These are phyloP conservation scores for Gnomoniopsis smithogilvyi DNA, from an alignment of 2,329 filamentous ascomycete genomes.

Conservation along the genomic window DNA sequence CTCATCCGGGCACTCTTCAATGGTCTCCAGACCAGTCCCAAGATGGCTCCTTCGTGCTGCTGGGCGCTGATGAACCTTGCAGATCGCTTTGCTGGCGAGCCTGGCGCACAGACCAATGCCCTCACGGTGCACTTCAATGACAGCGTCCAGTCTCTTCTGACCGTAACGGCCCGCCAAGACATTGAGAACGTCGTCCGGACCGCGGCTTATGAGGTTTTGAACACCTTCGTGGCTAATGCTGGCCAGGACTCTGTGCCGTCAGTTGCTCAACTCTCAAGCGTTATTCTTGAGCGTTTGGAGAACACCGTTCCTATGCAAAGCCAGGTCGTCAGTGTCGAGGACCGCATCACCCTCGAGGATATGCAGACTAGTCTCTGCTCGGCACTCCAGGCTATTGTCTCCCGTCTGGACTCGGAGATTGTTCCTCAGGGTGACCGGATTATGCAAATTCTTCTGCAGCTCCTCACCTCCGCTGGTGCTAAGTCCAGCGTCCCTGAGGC, in stretches of 20 bases:
- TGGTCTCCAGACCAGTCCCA: constrained; percentile 84
- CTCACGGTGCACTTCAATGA: constrained; percentile 91
- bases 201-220: constrained; percentile 94
- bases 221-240: constrained; percentile 88
- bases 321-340: constrained; percentile 95
- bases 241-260: constrained; percentile 80
- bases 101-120: constrained; percentile 72
- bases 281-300: constrained; percentile 87
- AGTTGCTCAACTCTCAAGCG: constrained; percentile 78
- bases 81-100: constrained; percentile 88
- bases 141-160: constrained; percentile 80
- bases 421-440: constrained; percentile 87
- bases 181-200: constrained; percentile 87
- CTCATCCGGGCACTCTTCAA: constrained; percentile 87
- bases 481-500: constrained; percentile 96
- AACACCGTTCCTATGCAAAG: constrained; percentile 84
- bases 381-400: constrained; percentile 86
- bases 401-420: constrained; percentile 88
- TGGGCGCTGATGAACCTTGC: constrained; percentile 99
- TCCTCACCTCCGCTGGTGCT: constrained; percentile 70
- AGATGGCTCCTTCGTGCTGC: constrained; percentile 98
- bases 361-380: constrained; percentile 96
- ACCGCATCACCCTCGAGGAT: constrained; percentile 92
- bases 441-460: constrained; percentile 83
- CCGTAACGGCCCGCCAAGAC: constrained; percentile 79